Conservation (phyloP, 2,329 filamentous ascomycete species). For the Cercospora brassicicola region DNA sequence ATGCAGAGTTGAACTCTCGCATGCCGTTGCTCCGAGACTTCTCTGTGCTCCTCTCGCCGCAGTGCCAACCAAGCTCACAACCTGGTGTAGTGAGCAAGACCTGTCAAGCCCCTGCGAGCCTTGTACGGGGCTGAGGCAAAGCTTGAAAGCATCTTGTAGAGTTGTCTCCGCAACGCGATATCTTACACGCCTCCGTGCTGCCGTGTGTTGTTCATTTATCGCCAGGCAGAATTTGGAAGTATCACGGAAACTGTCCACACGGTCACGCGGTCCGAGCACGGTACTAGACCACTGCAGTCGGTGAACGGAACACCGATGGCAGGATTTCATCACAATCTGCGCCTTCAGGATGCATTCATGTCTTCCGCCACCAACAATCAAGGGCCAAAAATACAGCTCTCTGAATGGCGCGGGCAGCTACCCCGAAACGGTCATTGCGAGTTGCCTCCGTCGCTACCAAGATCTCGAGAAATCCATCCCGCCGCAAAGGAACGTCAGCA, state of each 20-base stretch:
- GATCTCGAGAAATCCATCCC: neutral
- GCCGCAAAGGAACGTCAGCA: neutral
- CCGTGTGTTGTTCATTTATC: neutral
- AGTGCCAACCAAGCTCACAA: neutral
- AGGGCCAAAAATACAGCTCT: neutral
- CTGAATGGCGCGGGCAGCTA: neutral
- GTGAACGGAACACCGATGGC: neutral
- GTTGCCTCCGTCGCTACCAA: neutral
- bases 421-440: constrained; percentile 1
- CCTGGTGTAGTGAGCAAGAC: neutral
- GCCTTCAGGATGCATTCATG: neutral
- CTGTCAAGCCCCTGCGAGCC: neutral
- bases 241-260: neutral
- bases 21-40: constrained; percentile 3
- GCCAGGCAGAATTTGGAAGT: neutral
- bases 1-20: constrained; percentile 2
- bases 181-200: neutral
- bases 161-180: neutral
- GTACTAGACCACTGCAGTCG: neutral
- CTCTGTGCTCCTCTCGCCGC: neutral
- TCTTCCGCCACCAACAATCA: neutral
- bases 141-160: neutral
- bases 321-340: neutral
- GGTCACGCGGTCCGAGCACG: neutral
- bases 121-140: neutral